These are phyloP conservation scores for Ophiostoma sp. DNA, from an alignment of 2,329 filamentous ascomycete genomes.

Conservation along the genomic window DNA sequence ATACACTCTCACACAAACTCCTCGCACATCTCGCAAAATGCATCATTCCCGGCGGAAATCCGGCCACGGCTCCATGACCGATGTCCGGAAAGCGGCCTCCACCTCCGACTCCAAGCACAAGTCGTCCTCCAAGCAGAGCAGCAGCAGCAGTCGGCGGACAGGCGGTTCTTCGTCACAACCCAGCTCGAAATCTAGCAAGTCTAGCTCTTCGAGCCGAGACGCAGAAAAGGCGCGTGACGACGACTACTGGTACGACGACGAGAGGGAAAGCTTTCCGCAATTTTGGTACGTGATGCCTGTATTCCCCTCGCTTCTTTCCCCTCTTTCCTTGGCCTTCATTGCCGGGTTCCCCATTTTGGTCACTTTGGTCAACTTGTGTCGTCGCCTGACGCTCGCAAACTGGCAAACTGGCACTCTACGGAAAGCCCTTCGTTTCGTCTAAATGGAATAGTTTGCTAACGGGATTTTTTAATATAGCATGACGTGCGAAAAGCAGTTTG, in stretches of 20 bases:
- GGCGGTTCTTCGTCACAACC: constrained; percentile 32
- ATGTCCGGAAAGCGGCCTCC: constrained; percentile 52
- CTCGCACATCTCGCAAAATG: constrained; percentile 43
- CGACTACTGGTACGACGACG: constrained; percentile 53
- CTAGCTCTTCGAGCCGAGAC: constrained; percentile 43
- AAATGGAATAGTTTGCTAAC: constrained; percentile 10
- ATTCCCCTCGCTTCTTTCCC: constrained; percentile 21
- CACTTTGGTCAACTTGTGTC: not conserved
- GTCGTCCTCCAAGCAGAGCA: constrained; percentile 25
- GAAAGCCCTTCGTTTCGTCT: not conserved
- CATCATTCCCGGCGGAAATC: constrained; percentile 60
- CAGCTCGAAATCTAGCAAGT: constrained; percentile 52
- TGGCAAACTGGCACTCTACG: not conserved
- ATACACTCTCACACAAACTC: constrained; percentile 9
- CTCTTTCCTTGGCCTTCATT: constrained; percentile 1
- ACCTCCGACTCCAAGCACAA: constrained; percentile 46
- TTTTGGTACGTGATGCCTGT: constrained; percentile 56
- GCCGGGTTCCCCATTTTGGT: not conserved
- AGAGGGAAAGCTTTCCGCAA: constrained; percentile 64
- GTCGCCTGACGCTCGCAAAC: constrained; percentile 6
- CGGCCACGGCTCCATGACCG: constrained; percentile 56
- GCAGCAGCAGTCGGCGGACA: constrained; percentile 34
- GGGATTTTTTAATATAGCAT: constrained; percentile 48
- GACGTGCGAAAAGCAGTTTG: constrained; percentile 67
- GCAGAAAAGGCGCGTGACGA: constrained; percentile 54